Conservation (phyloP, 176 grass and related monocot species). For the Otatea glauca region DNA sequence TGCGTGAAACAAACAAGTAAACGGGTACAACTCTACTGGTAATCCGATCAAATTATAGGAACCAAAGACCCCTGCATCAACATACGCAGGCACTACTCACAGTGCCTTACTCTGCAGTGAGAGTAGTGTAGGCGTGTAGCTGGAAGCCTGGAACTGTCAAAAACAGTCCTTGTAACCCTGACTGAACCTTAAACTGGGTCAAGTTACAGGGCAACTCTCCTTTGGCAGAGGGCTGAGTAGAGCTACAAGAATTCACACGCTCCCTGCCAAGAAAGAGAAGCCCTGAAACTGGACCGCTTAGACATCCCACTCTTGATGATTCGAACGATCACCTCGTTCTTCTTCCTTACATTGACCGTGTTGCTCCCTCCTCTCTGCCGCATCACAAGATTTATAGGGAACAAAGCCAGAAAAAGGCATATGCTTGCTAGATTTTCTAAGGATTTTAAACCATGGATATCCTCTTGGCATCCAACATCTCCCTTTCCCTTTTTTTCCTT, state of each 20-base stretch:
- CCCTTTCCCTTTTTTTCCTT: constrained; percentile 39
- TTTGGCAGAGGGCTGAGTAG: constrained; percentile 56
- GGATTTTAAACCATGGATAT: constrained; percentile 73
- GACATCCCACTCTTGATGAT: not conserved
- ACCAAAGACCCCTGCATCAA: not conserved
- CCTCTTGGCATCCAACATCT: constrained; percentile 57
- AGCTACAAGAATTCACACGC: constrained; percentile 18
- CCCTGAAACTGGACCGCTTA: constrained; percentile 63
- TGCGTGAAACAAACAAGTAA: not conserved
- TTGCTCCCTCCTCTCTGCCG: constrained; percentile 30
- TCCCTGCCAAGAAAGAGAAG: constrained; percentile 66
- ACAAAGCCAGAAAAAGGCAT: constrained; percentile 38
- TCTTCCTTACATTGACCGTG: not conserved
- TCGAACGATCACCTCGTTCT: not conserved
- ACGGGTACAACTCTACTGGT: not conserved
- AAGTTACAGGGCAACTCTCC: constrained; percentile 77
- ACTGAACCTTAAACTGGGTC: constrained; percentile 50
- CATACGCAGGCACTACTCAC: not conserved
- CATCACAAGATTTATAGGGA: constrained; percentile 57
- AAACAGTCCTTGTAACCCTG: not conserved
- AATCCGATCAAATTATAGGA: not conserved
- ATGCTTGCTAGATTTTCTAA: constrained; percentile 40
- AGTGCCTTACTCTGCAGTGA: not conserved
- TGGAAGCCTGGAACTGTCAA: constrained; percentile 16
- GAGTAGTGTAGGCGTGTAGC: not conserved